Percentiles rank a stretch among this genome's conserved stretches.
These are phyloP conservation scores for Antitrichia curtipendula DNA, from an alignment of 225 moss, liverwort and hornwort species.

Conservation along the genomic window DNA sequence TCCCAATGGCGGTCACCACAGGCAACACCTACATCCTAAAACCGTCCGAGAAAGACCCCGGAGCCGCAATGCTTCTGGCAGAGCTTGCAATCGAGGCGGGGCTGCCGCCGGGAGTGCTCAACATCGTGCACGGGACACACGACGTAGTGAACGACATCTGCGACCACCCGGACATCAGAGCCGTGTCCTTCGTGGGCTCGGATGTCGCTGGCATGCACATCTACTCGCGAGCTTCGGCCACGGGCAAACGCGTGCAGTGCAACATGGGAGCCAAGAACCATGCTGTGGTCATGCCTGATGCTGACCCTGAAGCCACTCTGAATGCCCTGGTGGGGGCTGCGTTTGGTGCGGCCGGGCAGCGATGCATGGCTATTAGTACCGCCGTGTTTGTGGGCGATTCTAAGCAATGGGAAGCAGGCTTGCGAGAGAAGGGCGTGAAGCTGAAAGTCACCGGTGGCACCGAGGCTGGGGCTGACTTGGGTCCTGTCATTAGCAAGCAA, in stretches of 20 bases:
- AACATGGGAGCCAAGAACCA: slow-evolving; percentile 99
- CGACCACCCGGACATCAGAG: slow-evolving; percentile 86
- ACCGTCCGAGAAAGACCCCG: slow-evolving; percentile 93
- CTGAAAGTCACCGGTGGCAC: slow-evolving; percentile 75
- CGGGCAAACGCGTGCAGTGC: slow-evolving; percentile 88
- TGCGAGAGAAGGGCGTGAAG: slow-evolving; percentile 51
- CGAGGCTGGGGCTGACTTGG: slow-evolving; percentile 76
- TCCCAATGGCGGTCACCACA: slow-evolving; percentile 86
- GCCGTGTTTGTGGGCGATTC: slow-evolving; percentile 79
- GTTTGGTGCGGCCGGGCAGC: slow-evolving; percentile 91
- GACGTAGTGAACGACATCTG: slow-evolving; percentile 84
- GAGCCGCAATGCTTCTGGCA: slow-evolving; percentile 82
- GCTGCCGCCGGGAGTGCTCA: slow-evolving; percentile 79
- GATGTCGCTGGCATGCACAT: slow-evolving; percentile 95
- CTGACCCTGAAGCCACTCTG: slow-evolving; percentile 55
- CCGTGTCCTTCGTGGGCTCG: slow-evolving; percentile 86
- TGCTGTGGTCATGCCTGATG: slow-evolving; percentile 83
- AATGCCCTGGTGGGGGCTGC: slow-evolving; percentile 94
- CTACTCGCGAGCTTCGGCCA: slow-evolving; percentile 67
- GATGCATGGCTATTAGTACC: slow-evolving; percentile 91
- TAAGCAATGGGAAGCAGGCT: slow-evolving; percentile 66
- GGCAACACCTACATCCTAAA: slow-evolving; percentile 85
- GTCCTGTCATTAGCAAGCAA: slow-evolving; percentile 90
- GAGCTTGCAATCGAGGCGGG: slow-evolving; percentile 87
- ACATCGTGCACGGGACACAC: slow-evolving; percentile 74